Conservation (phyloP, 257 asterid species). For the Solanum lycopersicoides region DNA sequence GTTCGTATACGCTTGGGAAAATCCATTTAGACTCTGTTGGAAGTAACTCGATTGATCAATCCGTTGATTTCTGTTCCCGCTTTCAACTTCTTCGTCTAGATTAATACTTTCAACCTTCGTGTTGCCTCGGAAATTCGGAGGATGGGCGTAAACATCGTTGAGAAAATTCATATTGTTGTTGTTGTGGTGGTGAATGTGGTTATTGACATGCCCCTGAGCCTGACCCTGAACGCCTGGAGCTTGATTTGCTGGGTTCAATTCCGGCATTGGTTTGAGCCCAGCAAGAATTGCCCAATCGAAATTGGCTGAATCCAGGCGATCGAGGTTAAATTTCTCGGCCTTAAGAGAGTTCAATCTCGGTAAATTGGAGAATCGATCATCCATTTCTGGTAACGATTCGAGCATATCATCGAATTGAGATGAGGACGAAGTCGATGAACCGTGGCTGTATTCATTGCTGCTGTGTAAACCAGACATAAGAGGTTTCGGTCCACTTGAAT, state of each 20-base stretch:
- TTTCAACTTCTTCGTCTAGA: conserved; percentile 49
- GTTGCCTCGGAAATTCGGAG: background rate
- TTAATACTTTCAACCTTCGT: background rate
- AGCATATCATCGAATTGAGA: conserved; percentile 70
- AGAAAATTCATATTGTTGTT: background rate
- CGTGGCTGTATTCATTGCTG: conserved; percentile 54
- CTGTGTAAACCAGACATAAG: conserved; percentile 11
- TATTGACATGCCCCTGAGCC: background rate
- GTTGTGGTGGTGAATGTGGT: background rate
- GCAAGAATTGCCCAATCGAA: conserved; percentile 79
- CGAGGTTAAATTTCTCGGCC: conserved; percentile 38
- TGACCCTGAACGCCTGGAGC: background rate
- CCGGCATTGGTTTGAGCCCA: conserved; percentile 23
- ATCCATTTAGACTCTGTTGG: conserved; percentile 8
- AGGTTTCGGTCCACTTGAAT: conserved; percentile 32
- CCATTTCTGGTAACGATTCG: conserved; percentile 53
- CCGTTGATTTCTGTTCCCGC: conserved; percentile 22
- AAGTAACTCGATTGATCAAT: conserved; percentile 19
- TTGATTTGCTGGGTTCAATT: background rate
- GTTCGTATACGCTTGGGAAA: conserved; percentile 10
- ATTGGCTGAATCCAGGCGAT: conserved; percentile 43
- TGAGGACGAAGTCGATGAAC: conserved; percentile 40
- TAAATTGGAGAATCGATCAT: conserved; percentile 28
- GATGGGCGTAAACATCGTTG: background rate
- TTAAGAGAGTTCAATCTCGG: conserved; percentile 27